Conservation (phyloP, 306 rosid genomes). For the Gastrolobium villosum region DNA sequence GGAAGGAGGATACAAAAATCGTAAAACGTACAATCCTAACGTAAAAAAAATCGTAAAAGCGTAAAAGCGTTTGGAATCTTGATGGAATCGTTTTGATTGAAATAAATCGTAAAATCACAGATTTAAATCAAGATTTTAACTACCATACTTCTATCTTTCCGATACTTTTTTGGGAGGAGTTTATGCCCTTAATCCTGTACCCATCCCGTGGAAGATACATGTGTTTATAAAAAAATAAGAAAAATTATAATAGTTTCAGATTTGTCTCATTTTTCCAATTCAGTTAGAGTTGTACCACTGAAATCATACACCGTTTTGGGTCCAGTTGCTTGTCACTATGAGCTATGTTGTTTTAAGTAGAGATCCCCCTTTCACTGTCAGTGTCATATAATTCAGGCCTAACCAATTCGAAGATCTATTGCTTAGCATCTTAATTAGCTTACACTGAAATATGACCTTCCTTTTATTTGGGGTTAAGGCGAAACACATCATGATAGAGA, state of each 20-base stretch:
- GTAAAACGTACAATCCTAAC: too few relatives aligned
- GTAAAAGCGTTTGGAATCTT: too few relatives aligned
- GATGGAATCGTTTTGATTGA: too few relatives aligned
- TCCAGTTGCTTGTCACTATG: background rate
- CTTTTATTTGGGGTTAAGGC: background rate
- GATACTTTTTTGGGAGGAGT: too few relatives aligned
- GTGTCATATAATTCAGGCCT: background rate
- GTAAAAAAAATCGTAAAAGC: too few relatives aligned
- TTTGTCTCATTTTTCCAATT: background rate
- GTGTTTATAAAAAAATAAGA: too few relatives aligned
- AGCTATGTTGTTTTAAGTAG: conserved; percentile 2
- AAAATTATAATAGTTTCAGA: background rate
- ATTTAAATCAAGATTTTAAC: too few relatives aligned
- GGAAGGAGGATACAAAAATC: too few relatives aligned
- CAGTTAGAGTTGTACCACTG: background rate
- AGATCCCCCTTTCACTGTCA: background rate
- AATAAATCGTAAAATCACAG: too few relatives aligned
- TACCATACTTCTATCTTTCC: too few relatives aligned
- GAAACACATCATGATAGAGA: background rate
- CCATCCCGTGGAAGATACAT: too few relatives aligned
- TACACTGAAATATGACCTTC: background rate
- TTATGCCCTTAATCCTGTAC: too few relatives aligned
- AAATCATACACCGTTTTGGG: background rate
- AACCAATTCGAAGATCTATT: conserved; percentile 1
- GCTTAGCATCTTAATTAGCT: conserved; percentile 1